Evolutionary conservation across 1,139 yeast genomes (phyloP), one percentile per base, ranked within the genome.

Genomic region (Arxiozyma heterogenica): DNA sequence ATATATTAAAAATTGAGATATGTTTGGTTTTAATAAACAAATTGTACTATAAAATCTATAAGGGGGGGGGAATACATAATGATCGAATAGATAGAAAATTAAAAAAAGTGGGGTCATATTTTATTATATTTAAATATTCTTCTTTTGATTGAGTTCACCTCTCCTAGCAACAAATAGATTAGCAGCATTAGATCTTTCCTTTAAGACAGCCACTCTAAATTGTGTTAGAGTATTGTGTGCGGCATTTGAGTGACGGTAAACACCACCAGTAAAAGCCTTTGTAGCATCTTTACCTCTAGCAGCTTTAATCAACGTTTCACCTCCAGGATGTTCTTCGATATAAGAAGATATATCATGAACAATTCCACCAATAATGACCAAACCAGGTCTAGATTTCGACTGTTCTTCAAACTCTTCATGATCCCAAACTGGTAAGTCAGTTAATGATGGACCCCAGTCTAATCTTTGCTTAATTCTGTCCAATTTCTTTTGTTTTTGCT

Each of bases 241-340:
- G 59, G 98, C 98, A 67, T 91, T 93, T 49, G 97, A 88, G 74
- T 93, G 98, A 53, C 88, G 84, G 72, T 93, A 93, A 47, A 93
- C 98, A 67, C 96, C 98, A 67, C 98, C 98, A 71, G 90, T 90
- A 79, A 93, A 93, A 2, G 96, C 98, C 66, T 88, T 87, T 44
- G 98, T 90, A 51, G 96, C 97, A 72, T 93, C 98, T 74, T 89
- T 91, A 67, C 98, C 98, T 61, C 86, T 76, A 11, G 96, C 90
- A 44, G 95, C 86, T 68, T 82, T 78, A 61, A 93, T 77, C 63
- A 93, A 79, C 52, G 95, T 89, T 70, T 83, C 85, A 63, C 99
- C 99, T 79, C 99, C 99, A 58, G 99, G 99, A 73, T 93, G 99
- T 67, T 87, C 90, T 64, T 85, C 84, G 64, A 93, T 80, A 71